Conservation (phyloP, 1,139 yeast genomes). For the Taiozyma sp. region DNA sequence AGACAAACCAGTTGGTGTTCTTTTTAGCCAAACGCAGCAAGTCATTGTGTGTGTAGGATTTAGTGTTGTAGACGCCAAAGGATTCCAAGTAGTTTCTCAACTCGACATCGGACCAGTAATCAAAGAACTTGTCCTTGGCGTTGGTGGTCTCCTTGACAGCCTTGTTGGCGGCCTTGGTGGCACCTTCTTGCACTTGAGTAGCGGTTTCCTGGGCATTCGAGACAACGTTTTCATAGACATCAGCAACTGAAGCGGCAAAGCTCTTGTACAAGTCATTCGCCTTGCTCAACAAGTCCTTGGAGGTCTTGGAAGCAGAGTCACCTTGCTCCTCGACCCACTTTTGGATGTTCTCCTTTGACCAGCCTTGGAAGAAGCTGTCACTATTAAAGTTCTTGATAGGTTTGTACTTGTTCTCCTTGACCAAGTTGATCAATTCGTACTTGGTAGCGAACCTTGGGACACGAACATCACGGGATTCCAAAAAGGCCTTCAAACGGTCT, state of each 20-base stretch:
- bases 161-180: conserved; percentile 19
- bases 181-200: conserved; percentile 17
- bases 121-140: conserved; percentile 35
- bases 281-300: conserved; percentile 34
- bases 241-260: conserved; percentile 14
- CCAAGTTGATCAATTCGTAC: conserved; percentile 43
- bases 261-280: conserved; percentile 23
- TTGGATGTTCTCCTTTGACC: conserved; percentile 37
- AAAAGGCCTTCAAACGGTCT: conserved; percentile 44
- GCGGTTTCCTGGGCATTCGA: conserved; percentile 9
- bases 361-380: conserved; percentile 41
- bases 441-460: conserved; percentile 43
- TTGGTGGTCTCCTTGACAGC: conserved; percentile 17
- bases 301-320: conserved; percentile 29
- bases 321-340: conserved; percentile 37
- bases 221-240: conserved; percentile 1
- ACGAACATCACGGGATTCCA: conserved; percentile 46
- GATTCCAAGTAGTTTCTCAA: conserved; percentile 46
- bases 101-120: conserved; percentile 52
- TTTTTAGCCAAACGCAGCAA: conserved; percentile 42
- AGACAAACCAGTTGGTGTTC: conserved; percentile 36
- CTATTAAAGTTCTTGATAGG: conserved; percentile 34
- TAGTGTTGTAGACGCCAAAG: conserved; percentile 42
- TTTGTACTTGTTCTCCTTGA: conserved; percentile 38
- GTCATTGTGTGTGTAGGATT: conserved; percentile 39